Evolutionary conservation across 306 rosid genomes (phyloP).

Genomic region (Cicer cuneatum): DNA sequence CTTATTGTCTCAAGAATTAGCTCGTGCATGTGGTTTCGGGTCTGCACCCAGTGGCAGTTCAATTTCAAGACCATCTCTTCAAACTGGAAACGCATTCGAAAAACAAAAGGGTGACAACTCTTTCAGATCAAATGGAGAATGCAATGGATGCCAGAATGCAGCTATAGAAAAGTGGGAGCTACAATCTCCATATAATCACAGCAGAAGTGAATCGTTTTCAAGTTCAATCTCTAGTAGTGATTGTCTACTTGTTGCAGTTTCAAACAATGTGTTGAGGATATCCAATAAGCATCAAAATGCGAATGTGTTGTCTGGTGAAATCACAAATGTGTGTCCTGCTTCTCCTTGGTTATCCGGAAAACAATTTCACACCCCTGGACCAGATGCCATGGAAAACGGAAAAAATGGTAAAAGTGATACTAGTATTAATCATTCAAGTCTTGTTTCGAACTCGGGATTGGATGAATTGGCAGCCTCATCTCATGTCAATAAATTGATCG

Average conservation of each 20-base stretch:
- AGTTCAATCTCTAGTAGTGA: conserved; percentile 81
- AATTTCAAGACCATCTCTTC: conserved; percentile 62
- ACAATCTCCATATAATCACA: conserved; percentile 64
- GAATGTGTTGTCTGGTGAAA: conserved; percentile 62
- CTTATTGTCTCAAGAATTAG: conserved; percentile 50
- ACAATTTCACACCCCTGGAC: conserved; percentile 48
- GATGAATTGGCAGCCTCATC: conserved; percentile 62
- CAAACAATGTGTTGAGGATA: conserved; percentile 56
- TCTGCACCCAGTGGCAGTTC: conserved; percentile 54
- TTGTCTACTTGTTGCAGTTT: conserved; percentile 60
- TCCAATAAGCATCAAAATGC: conserved; percentile 53
- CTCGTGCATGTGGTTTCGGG: conserved; percentile 49
- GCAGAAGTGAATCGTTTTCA: conserved; percentile 85
- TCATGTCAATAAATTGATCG: conserved; percentile 69
- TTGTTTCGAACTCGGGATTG: conserved; percentile 46
- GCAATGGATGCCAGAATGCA: conserved; percentile 56
- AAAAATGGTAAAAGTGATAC: conserved; percentile 49
- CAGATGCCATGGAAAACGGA: conserved; percentile 51
- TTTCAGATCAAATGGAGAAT: conserved; percentile 54
- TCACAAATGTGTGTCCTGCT: conserved; percentile 52
- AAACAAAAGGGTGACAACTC: conserved; percentile 54
- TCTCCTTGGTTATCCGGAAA: conserved; percentile 55
- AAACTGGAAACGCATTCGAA: conserved; percentile 60
- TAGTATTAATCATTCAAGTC: conserved; percentile 43
- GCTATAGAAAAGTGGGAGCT: conserved; percentile 58